Evolutionary conservation across 495 filamentous ascomycete genomes (phyloP).

Genomic region (Penicillium herquei): DNA sequence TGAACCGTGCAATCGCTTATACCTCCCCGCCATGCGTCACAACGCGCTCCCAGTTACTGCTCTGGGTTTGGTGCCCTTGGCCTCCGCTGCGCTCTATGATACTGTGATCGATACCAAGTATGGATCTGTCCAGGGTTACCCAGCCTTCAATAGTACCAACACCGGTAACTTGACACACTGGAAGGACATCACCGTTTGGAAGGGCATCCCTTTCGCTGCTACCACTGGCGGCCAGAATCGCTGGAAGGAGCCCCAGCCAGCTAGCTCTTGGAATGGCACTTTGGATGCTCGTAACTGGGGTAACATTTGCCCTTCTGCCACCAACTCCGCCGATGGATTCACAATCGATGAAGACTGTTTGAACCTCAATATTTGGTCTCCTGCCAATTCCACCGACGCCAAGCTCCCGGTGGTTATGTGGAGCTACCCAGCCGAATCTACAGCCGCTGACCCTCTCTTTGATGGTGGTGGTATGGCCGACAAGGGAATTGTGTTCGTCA

Average conservation of each 20-base stretch:
- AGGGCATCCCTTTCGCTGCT: slow-evolving; percentile 28
- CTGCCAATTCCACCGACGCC: slow-evolving; percentile 19
- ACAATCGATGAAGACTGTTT: slow-evolving; percentile 31
- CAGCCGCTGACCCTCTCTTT: slow-evolving; percentile 13
- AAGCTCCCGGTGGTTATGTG: slow-evolving; percentile 31
- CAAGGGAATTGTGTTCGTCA: slow-evolving; percentile 58
- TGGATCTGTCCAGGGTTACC: slow-evolving; percentile 27
- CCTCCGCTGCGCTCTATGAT: slow-evolving; percentile 11
- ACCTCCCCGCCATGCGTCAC: too few species aligned
- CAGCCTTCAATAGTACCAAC: slow-evolving; percentile 29
- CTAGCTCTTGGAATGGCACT: slow-evolving; percentile 26
- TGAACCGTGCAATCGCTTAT: too few species aligned
- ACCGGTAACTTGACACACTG: slow-evolving; percentile 26
- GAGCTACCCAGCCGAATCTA: slow-evolving; percentile 30
- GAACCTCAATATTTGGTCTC: slow-evolving; percentile 30
- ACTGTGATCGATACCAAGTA: slow-evolving; percentile 23
- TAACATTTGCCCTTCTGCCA: slow-evolving; percentile 18
- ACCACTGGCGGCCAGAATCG: slow-evolving; percentile 29
- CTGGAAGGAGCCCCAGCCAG: slow-evolving; percentile 28
- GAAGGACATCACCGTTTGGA: slow-evolving; percentile 52
- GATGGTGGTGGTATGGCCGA: slow-evolving; percentile 29
- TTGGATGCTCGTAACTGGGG: slow-evolving; percentile 21
- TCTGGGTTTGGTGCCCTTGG: too few species aligned
- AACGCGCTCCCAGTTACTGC: too few species aligned
- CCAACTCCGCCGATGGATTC: neutral